Conservation (phyloP, 164 flowering plant genomes). For the Houttuynia cordata region DNA sequence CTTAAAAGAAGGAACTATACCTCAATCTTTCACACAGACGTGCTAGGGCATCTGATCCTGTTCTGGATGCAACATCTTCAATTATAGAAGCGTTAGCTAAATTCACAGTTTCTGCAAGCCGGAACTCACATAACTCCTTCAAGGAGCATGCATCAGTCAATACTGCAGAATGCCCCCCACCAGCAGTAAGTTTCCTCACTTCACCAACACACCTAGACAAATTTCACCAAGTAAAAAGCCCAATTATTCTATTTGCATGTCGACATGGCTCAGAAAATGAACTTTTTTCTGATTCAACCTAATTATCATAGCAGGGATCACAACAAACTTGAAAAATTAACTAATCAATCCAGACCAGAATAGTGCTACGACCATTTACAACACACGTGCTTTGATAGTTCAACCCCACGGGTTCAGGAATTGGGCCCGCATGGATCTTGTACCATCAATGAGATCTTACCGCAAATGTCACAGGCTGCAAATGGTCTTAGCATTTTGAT, state of each 20-base stretch:
- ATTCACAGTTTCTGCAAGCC: slow-evolving; percentile 70
- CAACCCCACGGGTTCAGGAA: too few relatives aligned
- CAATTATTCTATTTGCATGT: too few relatives aligned
- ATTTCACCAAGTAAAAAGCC: slow-evolving; percentile 6
- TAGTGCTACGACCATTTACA: too few relatives aligned
- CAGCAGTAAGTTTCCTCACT: slow-evolving; percentile 85
- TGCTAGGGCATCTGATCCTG: slow-evolving; percentile 88
- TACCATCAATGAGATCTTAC: too few relatives aligned
- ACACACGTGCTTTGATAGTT: too few relatives aligned
- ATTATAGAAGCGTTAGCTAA: slow-evolving; percentile 53
- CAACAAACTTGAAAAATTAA: not conserved
- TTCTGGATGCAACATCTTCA: slow-evolving; percentile 79
- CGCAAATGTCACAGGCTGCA: too few relatives aligned
- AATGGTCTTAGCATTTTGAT: too few relatives aligned
- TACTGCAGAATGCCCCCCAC: slow-evolving; percentile 98
- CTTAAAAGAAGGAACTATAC: slow-evolving; percentile 20
- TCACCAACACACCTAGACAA: slow-evolving; percentile 83
- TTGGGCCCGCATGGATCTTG: too few relatives aligned
- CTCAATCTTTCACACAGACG: slow-evolving; percentile 88
- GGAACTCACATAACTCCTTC: slow-evolving; percentile 86
- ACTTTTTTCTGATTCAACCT: too few relatives aligned
- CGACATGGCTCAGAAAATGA: too few relatives aligned
- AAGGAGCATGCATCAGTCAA: slow-evolving; percentile 88
- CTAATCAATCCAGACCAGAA: too few relatives aligned
- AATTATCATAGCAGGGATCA: not conserved